Percentiles rank a stretch among this genome's conserved stretches.
phyloP scores from a whole-genome alignment of 1,139 yeast genomes.

The Saccharomyces hybrid region DNA sequence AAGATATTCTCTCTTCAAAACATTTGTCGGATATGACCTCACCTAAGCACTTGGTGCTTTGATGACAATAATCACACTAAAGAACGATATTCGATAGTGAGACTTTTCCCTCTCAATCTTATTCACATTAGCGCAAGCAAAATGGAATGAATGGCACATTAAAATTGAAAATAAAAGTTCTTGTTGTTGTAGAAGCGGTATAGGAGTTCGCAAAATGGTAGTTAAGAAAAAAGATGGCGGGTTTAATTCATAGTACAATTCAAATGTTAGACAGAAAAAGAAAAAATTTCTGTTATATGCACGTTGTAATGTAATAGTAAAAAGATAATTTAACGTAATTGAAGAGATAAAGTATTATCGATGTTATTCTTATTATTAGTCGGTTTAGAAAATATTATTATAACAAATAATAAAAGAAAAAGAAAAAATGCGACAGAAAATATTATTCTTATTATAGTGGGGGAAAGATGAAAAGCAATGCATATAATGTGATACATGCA shows the following conservation, averaged over 20 bases:
- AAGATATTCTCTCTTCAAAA: neutral
- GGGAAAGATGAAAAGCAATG: neutral
- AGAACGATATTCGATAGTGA: neutral
- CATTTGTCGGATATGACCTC: neutral
- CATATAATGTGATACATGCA: neutral
- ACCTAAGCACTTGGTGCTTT: neutral
- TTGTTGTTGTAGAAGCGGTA: neutral
- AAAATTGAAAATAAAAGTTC: neutral
- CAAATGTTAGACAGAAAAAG: neutral
- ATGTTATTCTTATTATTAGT: neutral
- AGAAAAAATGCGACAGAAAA: neutral
- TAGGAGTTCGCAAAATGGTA: neutral
- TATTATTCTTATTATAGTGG: neutral
- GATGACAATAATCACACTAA: neutral
- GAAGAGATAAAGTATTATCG: neutral
- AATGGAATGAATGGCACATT: neutral
- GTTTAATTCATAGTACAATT: neutral
- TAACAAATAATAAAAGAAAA: neutral
- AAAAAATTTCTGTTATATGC: neutral
- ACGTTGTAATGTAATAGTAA: neutral
- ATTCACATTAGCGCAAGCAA: neutral
- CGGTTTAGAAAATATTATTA: neutral
- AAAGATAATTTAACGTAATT: neutral
- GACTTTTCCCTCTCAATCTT: neutral
- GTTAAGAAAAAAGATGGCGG: neutral